Evolutionary conservation across 2,329 filamentous ascomycete genomes (phyloP).

Genomic region (Fusarium pseudonygamai): DNA sequence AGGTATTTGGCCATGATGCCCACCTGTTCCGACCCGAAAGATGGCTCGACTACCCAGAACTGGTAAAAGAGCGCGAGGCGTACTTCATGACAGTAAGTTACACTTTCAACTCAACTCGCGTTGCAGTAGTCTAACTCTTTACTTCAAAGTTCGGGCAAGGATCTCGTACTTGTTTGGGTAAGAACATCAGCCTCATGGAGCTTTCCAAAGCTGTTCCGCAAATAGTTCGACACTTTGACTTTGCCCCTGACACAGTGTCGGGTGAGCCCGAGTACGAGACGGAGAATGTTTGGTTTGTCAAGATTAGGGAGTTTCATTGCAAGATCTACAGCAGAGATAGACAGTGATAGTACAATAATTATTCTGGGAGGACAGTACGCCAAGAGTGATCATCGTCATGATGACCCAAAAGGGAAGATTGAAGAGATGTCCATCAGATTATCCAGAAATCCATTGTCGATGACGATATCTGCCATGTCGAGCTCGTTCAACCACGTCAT

Average conservation of each 20-base stretch:
- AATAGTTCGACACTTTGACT: background rate
- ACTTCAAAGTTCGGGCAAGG: background rate
- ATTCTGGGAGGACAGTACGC: background rate
- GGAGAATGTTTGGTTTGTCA: background rate
- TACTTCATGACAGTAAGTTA: background rate
- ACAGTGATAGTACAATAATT: background rate
- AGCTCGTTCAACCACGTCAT: background rate
- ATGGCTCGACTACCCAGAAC: background rate
- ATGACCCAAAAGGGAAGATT: background rate
- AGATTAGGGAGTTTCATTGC: background rate
- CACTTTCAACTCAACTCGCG: rapidly evolving
- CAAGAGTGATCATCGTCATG: background rate
- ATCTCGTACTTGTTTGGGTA: background rate
- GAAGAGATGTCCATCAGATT: background rate
- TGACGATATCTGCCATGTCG: background rate
- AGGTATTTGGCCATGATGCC: background rate
- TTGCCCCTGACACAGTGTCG: background rate
- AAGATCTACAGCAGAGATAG: background rate
- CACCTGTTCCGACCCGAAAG: background rate
- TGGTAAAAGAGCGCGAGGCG: background rate
- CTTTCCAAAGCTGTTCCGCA: background rate
- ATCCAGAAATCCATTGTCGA: background rate
- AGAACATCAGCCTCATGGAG: background rate
- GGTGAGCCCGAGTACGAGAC: background rate
- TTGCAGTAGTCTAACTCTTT: rapidly evolving